phyloP scores from a whole-genome alignment of 2,329 filamentous ascomycete species.

The Microsporum audouinii region DNA sequence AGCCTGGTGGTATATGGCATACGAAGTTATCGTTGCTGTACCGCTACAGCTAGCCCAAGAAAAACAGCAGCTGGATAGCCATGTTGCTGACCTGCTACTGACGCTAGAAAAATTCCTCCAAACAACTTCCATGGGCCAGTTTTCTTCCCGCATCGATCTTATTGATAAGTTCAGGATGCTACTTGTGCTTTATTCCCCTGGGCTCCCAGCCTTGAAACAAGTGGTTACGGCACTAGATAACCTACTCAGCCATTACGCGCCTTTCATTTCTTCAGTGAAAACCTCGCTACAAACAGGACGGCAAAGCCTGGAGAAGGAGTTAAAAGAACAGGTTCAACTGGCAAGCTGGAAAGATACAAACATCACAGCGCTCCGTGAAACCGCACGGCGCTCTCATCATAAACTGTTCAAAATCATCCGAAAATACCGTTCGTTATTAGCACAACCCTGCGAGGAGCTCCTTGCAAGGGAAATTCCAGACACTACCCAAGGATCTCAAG shows the following conservation, averaged over 20 bases:
- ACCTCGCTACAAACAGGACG: conserved; percentile 59
- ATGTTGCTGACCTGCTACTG: conserved; percentile 58
- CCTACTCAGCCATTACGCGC: conserved; percentile 62
- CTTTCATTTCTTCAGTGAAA: conserved; percentile 55
- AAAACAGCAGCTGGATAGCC: conserved; percentile 48
- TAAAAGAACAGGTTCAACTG: conserved; percentile 84
- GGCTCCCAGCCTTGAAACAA: conserved; percentile 47
- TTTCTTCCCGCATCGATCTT: conserved; percentile 57
- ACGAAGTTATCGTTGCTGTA: conserved; percentile 72
- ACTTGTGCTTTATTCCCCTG: conserved; percentile 48
- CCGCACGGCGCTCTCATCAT: conserved; percentile 76
- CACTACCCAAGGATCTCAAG: conserved; percentile 12
- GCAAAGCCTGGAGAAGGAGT: conserved; percentile 69
- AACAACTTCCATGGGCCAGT: conserved; percentile 72
- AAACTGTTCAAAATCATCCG: conserved; percentile 85
- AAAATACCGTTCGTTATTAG: conserved; percentile 73
- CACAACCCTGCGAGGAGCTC: conserved; percentile 60
- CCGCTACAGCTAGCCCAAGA: conserved; percentile 55
- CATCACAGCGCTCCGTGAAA: conserved; percentile 76
- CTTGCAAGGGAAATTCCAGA: conserved; percentile 26
- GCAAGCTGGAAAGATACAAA: conserved; percentile 98
- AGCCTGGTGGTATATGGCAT: conserved; percentile 94
- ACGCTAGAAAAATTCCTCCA: conserved; percentile 70
- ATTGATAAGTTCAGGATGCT: conserved; percentile 53
- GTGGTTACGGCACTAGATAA: conserved; percentile 59